Evolutionary conservation across 1,284 basidiomycete genomes (phyloP), one percentile per base, ranked within the genome.

Genomic region (Marasmius tenuissimus): DNA sequence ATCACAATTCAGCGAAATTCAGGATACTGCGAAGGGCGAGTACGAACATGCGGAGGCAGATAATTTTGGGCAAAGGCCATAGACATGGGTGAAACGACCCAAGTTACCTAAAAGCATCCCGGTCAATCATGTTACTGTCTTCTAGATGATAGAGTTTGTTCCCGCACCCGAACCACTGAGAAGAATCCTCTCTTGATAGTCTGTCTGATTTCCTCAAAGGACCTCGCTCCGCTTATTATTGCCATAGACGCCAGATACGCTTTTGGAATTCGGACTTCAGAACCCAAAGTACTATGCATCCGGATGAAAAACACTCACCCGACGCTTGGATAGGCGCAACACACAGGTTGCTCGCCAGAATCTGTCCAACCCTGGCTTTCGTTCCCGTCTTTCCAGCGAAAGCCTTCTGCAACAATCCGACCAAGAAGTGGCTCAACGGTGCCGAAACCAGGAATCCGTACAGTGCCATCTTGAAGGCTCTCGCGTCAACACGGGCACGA

Each of bases 361-460:
- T 85, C 76, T 93, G 91, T 18, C 77, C 85, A 64, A 95, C 71
- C 75, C 86, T 90, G 60, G 89, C 88, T 22, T 79, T 76, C 22
- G 85, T 74, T 9, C 87, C 84, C n/a, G 87, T 89, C 74, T 82
- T 89, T 45, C 93, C 93, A 0, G 85, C 85, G 70, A 96, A 95
- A 4, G 82, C 82, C 65, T 83, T 88, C 73, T 94, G 92, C 58
- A 96, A 76, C 35, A 81, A 68, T 57, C 87, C 86, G 40, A 92
- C 83, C 63, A 95, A 85, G 72, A 84, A 75, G 71, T 96, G 94
- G 50, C 87, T 83, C 47, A 96, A 73, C 2, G 94, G 94, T 5
- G 93, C 94, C n/a, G 92, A 93, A 58, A 95, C 81, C 66, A 91
- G 81, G 77, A 91, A 88, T 66, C 94, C 94, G 69, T 94, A 96